phyloP scores from a whole-genome alignment of 2,329 filamentous ascomycete species.

The Cytospora leucostoma region DNA sequence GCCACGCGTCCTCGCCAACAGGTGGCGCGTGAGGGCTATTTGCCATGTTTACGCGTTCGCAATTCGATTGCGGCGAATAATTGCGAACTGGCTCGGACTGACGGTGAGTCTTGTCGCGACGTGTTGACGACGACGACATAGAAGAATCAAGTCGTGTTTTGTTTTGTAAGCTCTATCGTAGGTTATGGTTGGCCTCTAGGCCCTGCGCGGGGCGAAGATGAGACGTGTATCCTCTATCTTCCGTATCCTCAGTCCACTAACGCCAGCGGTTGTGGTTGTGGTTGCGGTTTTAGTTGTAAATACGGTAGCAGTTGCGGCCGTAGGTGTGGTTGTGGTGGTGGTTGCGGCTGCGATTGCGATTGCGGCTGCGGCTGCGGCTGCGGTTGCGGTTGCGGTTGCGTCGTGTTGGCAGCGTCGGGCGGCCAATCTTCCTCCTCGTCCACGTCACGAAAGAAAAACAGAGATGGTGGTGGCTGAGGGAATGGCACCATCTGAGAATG shows the following conservation, averaged over 20 bases:
- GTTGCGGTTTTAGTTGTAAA: neutral
- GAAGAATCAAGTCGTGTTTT: neutral
- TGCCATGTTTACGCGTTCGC: slow-evolving; percentile 42
- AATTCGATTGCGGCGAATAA: slow-evolving; percentile 2
- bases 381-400: slow-evolving; percentile 13
- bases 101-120: slow-evolving; percentile 13
- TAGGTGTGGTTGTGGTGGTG: neutral
- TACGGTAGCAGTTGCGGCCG: too few species aligned
- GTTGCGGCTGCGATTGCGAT: slow-evolving; percentile 1
- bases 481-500: slow-evolving; percentile 28
- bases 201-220: neutral
- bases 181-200: neutral
- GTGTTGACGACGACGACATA: neutral
- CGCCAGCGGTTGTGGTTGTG: neutral
- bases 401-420: slow-evolving; percentile 22
- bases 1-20: slow-evolving; percentile 75
- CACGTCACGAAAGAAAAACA: slow-evolving; percentile 27
- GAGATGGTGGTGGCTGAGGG: slow-evolving; percentile 23
- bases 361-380: slow-evolving; percentile 10
- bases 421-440: slow-evolving; percentile 27
- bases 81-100: slow-evolving; percentile 1
- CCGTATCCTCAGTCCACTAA: neutral
- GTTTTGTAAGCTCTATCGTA: neutral
- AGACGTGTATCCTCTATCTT: neutral
- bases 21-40: slow-evolving; percentile 43